Percentiles rank a stretch among this genome's conserved stretches.
Conservation (phyloP, 257 asterid species). For the Osmanthus fragrans region DNA sequence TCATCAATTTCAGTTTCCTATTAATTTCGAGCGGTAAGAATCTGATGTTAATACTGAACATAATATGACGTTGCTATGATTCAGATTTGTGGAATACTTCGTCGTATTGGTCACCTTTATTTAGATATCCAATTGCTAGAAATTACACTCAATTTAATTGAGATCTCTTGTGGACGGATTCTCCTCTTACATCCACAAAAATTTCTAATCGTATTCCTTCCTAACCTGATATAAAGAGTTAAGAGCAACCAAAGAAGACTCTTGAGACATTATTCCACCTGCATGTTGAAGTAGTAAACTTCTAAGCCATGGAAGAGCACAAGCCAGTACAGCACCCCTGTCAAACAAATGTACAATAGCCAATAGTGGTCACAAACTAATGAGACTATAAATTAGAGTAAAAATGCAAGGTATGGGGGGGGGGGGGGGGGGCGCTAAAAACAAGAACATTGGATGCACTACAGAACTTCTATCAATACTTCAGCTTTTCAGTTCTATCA, state of each 20-base stretch:
- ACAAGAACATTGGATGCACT: background rate
- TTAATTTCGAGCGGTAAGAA: background rate
- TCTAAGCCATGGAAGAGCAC: conserved; percentile 95
- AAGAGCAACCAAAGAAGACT: conserved; percentile 71
- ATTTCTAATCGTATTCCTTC: background rate
- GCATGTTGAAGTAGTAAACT: conserved; percentile 85
- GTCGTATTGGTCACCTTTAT: no score
- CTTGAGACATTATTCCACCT: conserved; percentile 86
- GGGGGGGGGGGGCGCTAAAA: background rate
- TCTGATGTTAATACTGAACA: conserved; percentile 1
- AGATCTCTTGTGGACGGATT: background rate
- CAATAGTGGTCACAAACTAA: conserved; percentile 1
- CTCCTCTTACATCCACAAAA: background rate
- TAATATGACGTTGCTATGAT: background rate
- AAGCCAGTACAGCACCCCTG: conserved; percentile 91
- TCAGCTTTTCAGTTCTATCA: background rate
- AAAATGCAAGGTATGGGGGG: background rate
- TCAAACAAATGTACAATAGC: conserved; percentile 18
- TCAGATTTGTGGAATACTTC: background rate
- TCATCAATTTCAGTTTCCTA: background rate
- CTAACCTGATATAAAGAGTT: conserved; percentile 87
- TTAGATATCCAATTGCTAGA: no score
- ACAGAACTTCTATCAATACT: background rate
- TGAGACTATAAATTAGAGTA: background rate
- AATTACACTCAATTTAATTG: background rate